These are phyloP conservation scores for Trichoderma semiorbis DNA, from an alignment of 2,329 filamentous ascomycete genomes.

Conservation along the genomic window DNA sequence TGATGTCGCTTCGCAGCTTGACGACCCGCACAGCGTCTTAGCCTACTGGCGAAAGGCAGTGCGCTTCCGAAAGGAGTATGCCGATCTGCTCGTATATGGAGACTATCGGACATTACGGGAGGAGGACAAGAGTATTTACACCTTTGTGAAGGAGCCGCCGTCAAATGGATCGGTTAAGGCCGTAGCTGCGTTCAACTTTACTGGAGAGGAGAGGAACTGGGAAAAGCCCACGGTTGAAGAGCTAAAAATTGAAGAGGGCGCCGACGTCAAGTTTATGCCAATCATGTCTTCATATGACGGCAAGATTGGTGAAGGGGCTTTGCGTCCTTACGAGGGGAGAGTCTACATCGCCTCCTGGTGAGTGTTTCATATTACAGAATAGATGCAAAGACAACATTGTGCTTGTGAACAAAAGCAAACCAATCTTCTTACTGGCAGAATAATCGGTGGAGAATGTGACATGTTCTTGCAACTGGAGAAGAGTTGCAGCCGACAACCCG, in stretches of 20 bases:
- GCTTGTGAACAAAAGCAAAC: background rate
- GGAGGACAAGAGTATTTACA: constrained; percentile 26
- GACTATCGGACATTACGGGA: constrained; percentile 30
- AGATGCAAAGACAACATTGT: background rate
- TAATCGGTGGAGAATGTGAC: background rate
- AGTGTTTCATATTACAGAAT: background rate
- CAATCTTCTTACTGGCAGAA: background rate
- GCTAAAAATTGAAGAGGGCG: constrained; percentile 20
- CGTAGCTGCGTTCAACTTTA: constrained; percentile 35
- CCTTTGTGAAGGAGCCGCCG: constrained; percentile 32
- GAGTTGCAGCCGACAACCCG: background rate
- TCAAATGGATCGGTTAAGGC: constrained; percentile 23
- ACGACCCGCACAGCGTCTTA: constrained; percentile 35
- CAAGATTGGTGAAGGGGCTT: constrained; percentile 18
- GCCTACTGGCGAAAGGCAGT: constrained; percentile 33
- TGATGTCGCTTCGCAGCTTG: constrained; percentile 55
- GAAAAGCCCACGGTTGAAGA: constrained; percentile 23
- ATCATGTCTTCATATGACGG: constrained; percentile 29
- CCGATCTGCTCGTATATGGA: constrained; percentile 34
- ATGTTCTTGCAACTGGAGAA: background rate
- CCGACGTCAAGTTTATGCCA: constrained; percentile 24
- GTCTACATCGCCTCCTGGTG: constrained; percentile 26
- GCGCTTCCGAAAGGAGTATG: constrained; percentile 32
- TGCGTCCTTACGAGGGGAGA: constrained; percentile 32
- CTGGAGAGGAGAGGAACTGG: constrained; percentile 28